These are phyloP conservation scores for Amanita pallidorosea DNA, from an alignment of 768 basidiomycete species.

Conservation along the genomic window DNA sequence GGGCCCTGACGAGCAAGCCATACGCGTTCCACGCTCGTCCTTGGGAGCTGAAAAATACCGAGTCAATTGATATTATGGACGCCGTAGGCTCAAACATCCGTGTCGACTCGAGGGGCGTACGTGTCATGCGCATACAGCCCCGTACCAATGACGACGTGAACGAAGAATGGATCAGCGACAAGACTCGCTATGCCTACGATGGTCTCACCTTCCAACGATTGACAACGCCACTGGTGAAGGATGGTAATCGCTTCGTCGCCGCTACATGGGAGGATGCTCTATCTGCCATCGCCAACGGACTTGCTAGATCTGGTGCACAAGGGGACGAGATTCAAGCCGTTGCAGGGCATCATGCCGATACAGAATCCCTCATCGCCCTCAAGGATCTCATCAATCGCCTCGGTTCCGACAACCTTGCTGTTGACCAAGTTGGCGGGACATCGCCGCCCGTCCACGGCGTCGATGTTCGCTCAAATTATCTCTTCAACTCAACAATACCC, in stretches of 20 bases:
- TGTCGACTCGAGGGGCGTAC: slow-evolving; percentile 87
- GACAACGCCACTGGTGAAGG: slow-evolving; percentile 82
- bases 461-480: slow-evolving; percentile 91
- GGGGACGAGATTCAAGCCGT: slow-evolving; percentile 93
- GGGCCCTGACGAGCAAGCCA: slow-evolving; percentile 95
- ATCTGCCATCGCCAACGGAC: slow-evolving; percentile 64
- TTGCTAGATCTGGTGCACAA: slow-evolving; percentile 68
- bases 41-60: slow-evolving; percentile 98
- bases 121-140: slow-evolving; percentile 97
- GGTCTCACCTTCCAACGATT: slow-evolving; percentile 92
- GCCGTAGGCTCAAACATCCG: slow-evolving; percentile 96
- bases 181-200: slow-evolving; percentile 95
- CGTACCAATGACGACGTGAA: slow-evolving; percentile 96
- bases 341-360: slow-evolving; percentile 88
- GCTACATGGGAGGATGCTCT: slow-evolving; percentile 91
- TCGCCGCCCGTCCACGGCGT: slow-evolving; percentile 68
- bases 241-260: slow-evolving; percentile 86
- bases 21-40: slow-evolving; percentile 96
- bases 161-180: slow-evolving; percentile 99
- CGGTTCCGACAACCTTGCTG: slow-evolving; percentile 86
- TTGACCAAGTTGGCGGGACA: slow-evolving; percentile 65
- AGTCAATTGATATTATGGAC: slow-evolving; percentile 91
- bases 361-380: slow-evolving; percentile 85
- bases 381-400: slow-evolving; percentile 90
- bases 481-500: slow-evolving; percentile 90